A percentile compares a stretch with the other conserved stretches of the same genome.
phyloP scores from a whole-genome alignment of 2,329 filamentous ascomycete genomes.

The Zymoseptoria ardabiliae region DNA sequence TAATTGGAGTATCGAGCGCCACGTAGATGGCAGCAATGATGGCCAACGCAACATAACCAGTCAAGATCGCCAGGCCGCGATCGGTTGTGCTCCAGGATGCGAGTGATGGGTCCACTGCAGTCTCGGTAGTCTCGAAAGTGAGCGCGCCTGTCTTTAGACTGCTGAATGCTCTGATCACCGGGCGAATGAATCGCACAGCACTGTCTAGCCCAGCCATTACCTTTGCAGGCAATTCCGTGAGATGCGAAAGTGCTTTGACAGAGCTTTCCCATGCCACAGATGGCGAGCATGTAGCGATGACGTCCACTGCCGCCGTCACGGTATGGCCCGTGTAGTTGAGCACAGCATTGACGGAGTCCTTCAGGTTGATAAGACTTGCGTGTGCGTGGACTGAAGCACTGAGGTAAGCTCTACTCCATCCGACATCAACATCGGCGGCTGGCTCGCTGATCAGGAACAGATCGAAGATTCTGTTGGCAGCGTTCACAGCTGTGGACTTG shows the following conservation, averaged over 20 bases:
- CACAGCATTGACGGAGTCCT: constrained; percentile 19
- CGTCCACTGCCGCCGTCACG: constrained; percentile 21
- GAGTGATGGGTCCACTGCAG: constrained; percentile 32
- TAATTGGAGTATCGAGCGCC: constrained; percentile 62
- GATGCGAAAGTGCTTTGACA: constrained; percentile 3
- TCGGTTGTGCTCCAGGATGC: constrained; percentile 45
- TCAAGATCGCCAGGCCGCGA: constrained; percentile 63
- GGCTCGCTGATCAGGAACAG: constrained; percentile 13
- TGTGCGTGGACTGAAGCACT: constrained; percentile 23
- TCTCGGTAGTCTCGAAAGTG: constrained; percentile 10
- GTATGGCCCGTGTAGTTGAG: constrained; percentile 16
- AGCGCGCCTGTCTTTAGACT: constrained; percentile 17
- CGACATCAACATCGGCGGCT: constrained; percentile 8
- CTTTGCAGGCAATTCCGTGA: constrained; percentile 10
- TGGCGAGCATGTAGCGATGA: constrained; percentile 20
- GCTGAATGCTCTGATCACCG: constrained; percentile 17
- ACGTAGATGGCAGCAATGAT: constrained; percentile 72
- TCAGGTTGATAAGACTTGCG: constrained; percentile 20
- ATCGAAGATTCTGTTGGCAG: constrained; percentile 16
- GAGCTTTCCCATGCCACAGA: constrained; percentile 9
- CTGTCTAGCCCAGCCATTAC: constrained; percentile 8
- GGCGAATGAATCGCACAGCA: constrained; percentile 11
- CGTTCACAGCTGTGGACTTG: constrained; percentile 16
- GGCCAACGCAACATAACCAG: constrained; percentile 74
- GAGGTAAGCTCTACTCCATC: constrained; percentile 23